Evolutionary conservation across 1,139 yeast genomes (phyloP).

Genomic region (Geotrichum armillariae): DNA sequence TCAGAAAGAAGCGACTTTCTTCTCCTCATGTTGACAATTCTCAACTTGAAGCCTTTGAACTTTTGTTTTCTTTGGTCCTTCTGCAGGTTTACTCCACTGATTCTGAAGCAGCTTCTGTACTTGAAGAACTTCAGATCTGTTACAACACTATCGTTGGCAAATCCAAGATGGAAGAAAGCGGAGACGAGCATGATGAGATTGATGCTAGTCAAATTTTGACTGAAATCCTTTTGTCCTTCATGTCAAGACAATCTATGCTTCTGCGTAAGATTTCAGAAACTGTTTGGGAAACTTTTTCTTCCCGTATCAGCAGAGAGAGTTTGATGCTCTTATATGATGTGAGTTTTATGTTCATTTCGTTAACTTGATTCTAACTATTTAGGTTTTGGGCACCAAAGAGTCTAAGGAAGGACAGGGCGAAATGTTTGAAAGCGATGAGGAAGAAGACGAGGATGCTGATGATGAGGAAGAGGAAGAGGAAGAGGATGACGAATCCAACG

Average conservation of each 20-base stretch:
- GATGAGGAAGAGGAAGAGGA: conserved; percentile 42
- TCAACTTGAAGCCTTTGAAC: conserved; percentile 59
- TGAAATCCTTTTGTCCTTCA: conserved; percentile 74
- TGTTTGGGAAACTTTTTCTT: conserved; percentile 72
- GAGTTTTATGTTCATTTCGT: background rate
- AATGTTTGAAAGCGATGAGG: conserved; percentile 58
- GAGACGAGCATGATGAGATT: conserved; percentile 38
- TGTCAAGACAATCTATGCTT: conserved; percentile 69
- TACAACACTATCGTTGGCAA: conserved; percentile 37
- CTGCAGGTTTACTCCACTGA: conserved; percentile 77
- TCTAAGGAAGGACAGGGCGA: conserved; percentile 78
- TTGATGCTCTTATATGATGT: conserved; percentile 61
- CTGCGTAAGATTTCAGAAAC: conserved; percentile 69
- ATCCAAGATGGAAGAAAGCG: conserved; percentile 28
- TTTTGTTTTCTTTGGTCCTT: conserved; percentile 74
- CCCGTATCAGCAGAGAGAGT: conserved; percentile 50
- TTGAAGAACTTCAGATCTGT: conserved; percentile 62
- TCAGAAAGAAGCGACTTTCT: conserved; percentile 44
- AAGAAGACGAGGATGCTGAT: conserved; percentile 35
- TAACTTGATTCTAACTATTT: conserved; percentile 7
- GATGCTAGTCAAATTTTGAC: conserved; percentile 64
- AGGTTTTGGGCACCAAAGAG: conserved; percentile 65
- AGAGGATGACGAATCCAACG: conserved; percentile 33
- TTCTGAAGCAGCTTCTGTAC: conserved; percentile 68
- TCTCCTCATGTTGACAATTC: conserved; percentile 44